A percentile compares a stretch with the other conserved stretches of the same genome.
Conservation (phyloP, 768 basidiomycete genomes). For the Thelephora aurantiotincta region DNA sequence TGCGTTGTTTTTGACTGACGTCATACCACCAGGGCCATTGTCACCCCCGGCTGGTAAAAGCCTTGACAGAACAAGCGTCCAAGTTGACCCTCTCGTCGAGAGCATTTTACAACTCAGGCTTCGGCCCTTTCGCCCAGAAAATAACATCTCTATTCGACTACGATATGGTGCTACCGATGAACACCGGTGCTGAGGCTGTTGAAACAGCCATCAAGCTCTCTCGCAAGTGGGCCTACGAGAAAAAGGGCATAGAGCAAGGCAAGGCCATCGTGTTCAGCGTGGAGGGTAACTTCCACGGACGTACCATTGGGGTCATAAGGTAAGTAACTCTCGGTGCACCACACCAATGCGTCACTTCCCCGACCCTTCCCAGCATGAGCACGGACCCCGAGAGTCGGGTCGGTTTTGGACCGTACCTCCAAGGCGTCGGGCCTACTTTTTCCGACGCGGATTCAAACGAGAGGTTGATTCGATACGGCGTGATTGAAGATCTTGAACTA, state of each 20-base stretch:
- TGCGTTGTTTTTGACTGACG: conserved; percentile 1
- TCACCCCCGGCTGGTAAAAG: conserved; percentile 74
- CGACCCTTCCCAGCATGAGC: conserved; percentile 49
- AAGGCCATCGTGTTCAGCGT: conserved; percentile 79
- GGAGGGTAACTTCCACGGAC: conserved; percentile 90
- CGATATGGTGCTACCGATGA: conserved; percentile 97
- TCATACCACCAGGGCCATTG: conserved; percentile 59
- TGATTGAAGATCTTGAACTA: conserved; percentile 65
- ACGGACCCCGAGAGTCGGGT: conserved; percentile 83
- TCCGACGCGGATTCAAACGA: conserved; percentile 32
- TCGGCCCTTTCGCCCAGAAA: conserved; percentile 81
- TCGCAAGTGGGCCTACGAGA: conserved; percentile 91
- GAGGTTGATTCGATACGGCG: conserved; percentile 68
- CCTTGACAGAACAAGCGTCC: conserved; percentile 75
- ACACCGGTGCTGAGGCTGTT: conserved; percentile 97
- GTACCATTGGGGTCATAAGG: conserved; percentile 84
- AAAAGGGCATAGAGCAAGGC: conserved; percentile 70
- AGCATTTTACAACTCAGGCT: conserved; percentile 89
- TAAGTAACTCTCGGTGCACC: conserved; percentile 14
- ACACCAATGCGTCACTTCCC: conserved; percentile 3
- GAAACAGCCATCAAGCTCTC: conserved; percentile 95
- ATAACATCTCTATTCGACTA: conserved; percentile 78
- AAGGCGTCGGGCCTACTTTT: conserved; percentile 71
- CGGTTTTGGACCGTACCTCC: conserved; percentile 87
- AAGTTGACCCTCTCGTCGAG: conserved; percentile 88